A percentile compares a stretch with the other conserved stretches of the same genome.
phyloP scores from a whole-genome alignment of 2,329 filamentous ascomycete genomes.

The Hypoxylon rubiginosum region DNA sequence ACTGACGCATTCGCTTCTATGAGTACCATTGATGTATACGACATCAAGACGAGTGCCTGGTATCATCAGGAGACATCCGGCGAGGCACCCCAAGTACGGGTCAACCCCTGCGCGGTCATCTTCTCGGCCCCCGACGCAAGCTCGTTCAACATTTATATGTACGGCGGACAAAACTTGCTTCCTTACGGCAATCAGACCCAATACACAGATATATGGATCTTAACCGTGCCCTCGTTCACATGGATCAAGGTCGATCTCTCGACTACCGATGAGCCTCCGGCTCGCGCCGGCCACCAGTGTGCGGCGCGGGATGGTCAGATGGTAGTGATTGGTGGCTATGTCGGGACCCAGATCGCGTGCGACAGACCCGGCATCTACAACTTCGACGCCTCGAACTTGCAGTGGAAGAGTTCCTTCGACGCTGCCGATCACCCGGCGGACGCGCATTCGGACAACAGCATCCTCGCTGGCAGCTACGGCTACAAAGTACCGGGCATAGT shows the following conservation, averaged over 20 bases:
- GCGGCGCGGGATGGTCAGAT: slow-evolving; percentile 79
- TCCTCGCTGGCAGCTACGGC: slow-evolving; percentile 70
- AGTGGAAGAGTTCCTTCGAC: slow-evolving; percentile 74
- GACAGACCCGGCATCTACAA: slow-evolving; percentile 79
- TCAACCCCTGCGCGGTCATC: slow-evolving; percentile 79
- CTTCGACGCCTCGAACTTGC: slow-evolving; percentile 75
- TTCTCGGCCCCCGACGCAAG: slow-evolving; percentile 78
- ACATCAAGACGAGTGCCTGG: slow-evolving; percentile 78
- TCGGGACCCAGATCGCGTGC: slow-evolving; percentile 71
- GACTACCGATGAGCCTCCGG: slow-evolving; percentile 65
- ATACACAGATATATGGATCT: slow-evolving; percentile 81
- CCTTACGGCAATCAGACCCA: slow-evolving; percentile 69
- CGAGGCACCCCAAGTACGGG: slow-evolving; percentile 71
- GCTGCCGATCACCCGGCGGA: slow-evolving; percentile 65
- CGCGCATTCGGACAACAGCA: slow-evolving; percentile 63
- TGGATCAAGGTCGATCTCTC: slow-evolving; percentile 75
- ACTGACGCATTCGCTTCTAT: slow-evolving; percentile 74
- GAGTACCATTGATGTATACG: slow-evolving; percentile 76
- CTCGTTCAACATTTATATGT: slow-evolving; percentile 83
- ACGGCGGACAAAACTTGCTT: slow-evolving; percentile 79
- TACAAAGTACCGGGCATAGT: slow-evolving; percentile 76
- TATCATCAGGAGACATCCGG: slow-evolving; percentile 80
- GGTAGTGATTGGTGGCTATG: slow-evolving; percentile 78
- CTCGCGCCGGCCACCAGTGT: slow-evolving; percentile 77
- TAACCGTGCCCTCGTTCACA: slow-evolving; percentile 79